Conservation (phyloP, 1,139 yeast genomes). For the Sugiyamaella novakii region DNA sequence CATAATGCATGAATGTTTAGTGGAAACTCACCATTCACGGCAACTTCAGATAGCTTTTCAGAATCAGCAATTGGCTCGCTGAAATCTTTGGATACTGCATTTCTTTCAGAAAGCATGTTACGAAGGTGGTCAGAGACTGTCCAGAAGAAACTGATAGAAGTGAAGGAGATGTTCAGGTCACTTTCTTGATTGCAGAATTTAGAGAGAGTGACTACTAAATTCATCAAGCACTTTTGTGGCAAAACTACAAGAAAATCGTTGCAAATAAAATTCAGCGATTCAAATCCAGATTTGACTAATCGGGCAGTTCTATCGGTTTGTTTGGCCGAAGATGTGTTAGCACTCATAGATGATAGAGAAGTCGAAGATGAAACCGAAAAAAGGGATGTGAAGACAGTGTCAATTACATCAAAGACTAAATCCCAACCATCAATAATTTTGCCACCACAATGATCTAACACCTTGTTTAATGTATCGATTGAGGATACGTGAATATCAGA, state of each 20-base stretch:
- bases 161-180: constrained; percentile 84
- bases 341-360: constrained; percentile 40
- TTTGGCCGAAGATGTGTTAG: constrained; percentile 15
- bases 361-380: constrained; percentile 27
- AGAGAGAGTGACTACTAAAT: constrained; percentile 68
- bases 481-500: constrained; percentile 63
- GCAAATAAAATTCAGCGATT: constrained; percentile 75
- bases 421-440: constrained; percentile 68
- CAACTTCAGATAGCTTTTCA: constrained; percentile 22
- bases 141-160: constrained; percentile 93
- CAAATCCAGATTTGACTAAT: constrained; percentile 67
- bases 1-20: constrained; percentile 49
- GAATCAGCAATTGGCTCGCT: constrained; percentile 23
- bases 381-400: constrained; percentile 57
- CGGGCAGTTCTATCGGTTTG: constrained; percentile 23
- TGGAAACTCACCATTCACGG: constrained; percentile 8
- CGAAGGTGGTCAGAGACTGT: constrained; percentile 75
- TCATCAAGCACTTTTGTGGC: constrained; percentile 59
- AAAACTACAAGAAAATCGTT: constrained; percentile 78
- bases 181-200: constrained; percentile 68
- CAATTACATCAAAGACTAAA: constrained; percentile 65
- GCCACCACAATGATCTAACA: constrained; percentile 76
- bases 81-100: constrained; percentile 26
- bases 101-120: constrained; percentile 28
- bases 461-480: constrained; percentile 63